phyloP scores from a whole-genome alignment of 768 basidiomycete species.

The Trametes meyenii region DNA sequence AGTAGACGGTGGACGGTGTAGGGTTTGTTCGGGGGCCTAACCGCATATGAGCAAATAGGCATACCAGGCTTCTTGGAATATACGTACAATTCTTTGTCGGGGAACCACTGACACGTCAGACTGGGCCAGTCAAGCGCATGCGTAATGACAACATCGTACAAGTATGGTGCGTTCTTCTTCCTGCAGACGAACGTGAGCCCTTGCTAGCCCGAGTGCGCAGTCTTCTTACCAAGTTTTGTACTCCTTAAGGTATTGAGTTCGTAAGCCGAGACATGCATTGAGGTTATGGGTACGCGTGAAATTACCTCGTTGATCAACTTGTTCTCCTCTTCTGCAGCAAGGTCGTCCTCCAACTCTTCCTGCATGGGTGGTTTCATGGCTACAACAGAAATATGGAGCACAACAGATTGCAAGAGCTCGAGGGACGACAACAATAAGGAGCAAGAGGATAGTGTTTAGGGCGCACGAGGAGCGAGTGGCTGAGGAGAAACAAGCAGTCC shows the following conservation, averaged over 20 bases:
- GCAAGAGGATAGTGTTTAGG: neutral
- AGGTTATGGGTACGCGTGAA: slow-evolving; percentile 22
- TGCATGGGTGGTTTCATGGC: slow-evolving; percentile 50
- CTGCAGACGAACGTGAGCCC: slow-evolving; percentile 40
- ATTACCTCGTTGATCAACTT: slow-evolving; percentile 83
- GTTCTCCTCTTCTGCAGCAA: slow-evolving; percentile 84
- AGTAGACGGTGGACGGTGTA: slow-evolving; percentile 94
- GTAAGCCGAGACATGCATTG: neutral
- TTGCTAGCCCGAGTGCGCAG: neutral
- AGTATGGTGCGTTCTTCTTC: slow-evolving; percentile 97
- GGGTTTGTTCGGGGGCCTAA: slow-evolving; percentile 88
- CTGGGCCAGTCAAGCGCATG: slow-evolving; percentile 99
- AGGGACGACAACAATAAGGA: neutral
- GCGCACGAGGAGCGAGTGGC: slow-evolving; percentile 13
- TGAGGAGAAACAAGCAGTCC: slow-evolving; percentile 8
- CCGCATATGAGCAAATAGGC: neutral
- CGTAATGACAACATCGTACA: slow-evolving; percentile 96
- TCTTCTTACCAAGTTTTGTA: slow-evolving; percentile 76
- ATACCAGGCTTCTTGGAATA: neutral
- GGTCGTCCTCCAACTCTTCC: slow-evolving; percentile 80
- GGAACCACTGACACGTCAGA: slow-evolving; percentile 98
- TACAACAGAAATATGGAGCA: neutral
- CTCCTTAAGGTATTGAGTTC: slow-evolving; percentile 50
- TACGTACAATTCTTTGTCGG: slow-evolving; percentile 89
- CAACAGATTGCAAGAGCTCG: neutral